Evolutionary conservation across 2,329 filamentous ascomycete species (phyloP), one percentile per base, ranked within the genome.

Genomic region (Endoconidiophora polonica): DNA sequence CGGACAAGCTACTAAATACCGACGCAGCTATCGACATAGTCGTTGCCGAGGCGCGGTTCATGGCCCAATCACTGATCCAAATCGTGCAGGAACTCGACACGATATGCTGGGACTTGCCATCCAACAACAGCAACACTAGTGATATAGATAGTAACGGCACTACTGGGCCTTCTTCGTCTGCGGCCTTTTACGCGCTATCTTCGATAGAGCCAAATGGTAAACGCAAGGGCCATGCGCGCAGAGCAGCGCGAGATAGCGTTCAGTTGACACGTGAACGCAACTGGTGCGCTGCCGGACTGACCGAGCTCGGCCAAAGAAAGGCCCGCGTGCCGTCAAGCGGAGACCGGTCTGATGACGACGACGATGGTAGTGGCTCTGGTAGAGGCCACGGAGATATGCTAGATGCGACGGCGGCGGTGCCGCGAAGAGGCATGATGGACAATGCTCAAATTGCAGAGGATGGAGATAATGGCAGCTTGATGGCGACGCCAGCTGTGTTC

Each of bases 181-280:
- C 9, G 7, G 38, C 46, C 12, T 26, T 24, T 6, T 23, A 40
- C 20, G 14, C 20, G 5, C 22, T 37, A 4, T 48, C 46, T 7
- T 48, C 33, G 7, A 20, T 42, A 2, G 29, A 26, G 10, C 22
- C 44, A 1, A 38, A 39, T 12, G 49, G 29, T 2, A 48, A 47
- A 7, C 44, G 44, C 36, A 52, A 52, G 45, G 40, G 44, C 20
- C 49, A 52, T 20, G 39, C 49, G 12, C 49, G 49, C 29, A 39
- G 49, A 18, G 44, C 45, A 4, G 49, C 49, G 9, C n/a, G 49
- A 10, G 49, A 52, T 22, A 47, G 44, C 9, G 49, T 52, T 20
- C 49, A 52, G 38, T 52, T 52, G 40, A 52, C 40, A 18, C 49
- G 49, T 9, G 49, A 52, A 37, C 44, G 47, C 7, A 49, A 48